Evolutionary conservation across 192 early-diverging fungal species (phyloP).

Genomic region (Podochytrium sp.): DNA sequence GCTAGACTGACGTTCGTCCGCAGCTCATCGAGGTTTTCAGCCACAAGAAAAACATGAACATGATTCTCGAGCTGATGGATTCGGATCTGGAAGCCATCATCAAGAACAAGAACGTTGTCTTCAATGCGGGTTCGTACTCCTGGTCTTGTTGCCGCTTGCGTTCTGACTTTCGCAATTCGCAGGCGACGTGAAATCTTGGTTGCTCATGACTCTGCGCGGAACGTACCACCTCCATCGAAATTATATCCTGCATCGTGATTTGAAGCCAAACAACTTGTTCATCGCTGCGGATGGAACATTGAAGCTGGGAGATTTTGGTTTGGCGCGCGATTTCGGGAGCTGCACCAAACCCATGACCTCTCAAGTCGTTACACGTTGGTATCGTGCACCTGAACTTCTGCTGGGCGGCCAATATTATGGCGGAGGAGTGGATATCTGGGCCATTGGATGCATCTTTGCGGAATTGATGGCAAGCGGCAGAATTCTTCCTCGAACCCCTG

Average conservation of each 20-base stretch:
- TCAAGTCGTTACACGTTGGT: slow-evolving; percentile 96
- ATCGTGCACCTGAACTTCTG: slow-evolving; percentile 92
- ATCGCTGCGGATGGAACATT: slow-evolving; percentile 78
- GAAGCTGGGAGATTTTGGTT: slow-evolving; percentile 98
- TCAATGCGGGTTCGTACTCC: slow-evolving; percentile 61
- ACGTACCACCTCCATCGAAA: slow-evolving; percentile 89
- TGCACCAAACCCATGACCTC: slow-evolving; percentile 82
- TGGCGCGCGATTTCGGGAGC: slow-evolving; percentile 95
- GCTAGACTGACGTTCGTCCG: background rate
- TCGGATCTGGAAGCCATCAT: slow-evolving; percentile 96
- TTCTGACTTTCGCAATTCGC: slow-evolving; percentile 10
- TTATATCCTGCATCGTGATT: slow-evolving; percentile 85
- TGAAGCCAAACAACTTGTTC: slow-evolving; percentile 68
- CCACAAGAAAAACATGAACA: slow-evolving; percentile 87
- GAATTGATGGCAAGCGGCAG: too few species aligned
- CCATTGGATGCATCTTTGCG: slow-evolving; percentile 97
- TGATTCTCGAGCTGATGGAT: slow-evolving; percentile 94
- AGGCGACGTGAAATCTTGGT: slow-evolving; percentile 95
- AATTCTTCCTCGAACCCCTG: too few species aligned
- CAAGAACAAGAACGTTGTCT: slow-evolving; percentile 87
- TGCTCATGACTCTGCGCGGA: slow-evolving; percentile 94
- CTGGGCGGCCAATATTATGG: slow-evolving; percentile 89
- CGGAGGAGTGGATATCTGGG: slow-evolving; percentile 93
- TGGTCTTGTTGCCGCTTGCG: background rate
- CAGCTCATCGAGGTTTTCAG: slow-evolving; percentile 92